Evolutionary conservation across 768 basidiomycete genomes (phyloP).

Genomic region (Pleurotus platypus): DNA sequence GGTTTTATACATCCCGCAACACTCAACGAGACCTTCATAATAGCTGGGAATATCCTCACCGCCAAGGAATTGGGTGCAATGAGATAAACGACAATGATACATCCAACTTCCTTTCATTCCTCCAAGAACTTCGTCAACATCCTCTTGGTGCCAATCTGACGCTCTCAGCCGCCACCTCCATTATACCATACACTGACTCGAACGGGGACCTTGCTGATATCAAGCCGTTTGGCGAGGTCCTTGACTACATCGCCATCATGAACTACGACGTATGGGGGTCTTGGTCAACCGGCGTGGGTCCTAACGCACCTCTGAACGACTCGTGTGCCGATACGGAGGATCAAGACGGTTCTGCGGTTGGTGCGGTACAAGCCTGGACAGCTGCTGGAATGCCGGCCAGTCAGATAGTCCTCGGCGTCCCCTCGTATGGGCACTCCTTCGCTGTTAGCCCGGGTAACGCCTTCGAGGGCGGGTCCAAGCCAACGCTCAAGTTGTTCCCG

Average conservation of each 20-base stretch:
- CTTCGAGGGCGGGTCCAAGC: conserved; percentile 22
- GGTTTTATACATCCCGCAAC: too few species aligned
- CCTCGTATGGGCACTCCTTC: conserved; percentile 82
- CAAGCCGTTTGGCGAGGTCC: conserved; percentile 54
- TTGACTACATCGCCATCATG: conserved; percentile 46
- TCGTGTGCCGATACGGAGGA: conserved; percentile 57
- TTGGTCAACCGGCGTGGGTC: conserved; percentile 56
- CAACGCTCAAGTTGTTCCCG: conserved; percentile 45
- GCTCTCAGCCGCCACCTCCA: conserved; percentile 31
- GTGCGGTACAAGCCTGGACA: conserved; percentile 73
- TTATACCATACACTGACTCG: conserved; percentile 23
- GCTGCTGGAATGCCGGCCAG: conserved; percentile 70
- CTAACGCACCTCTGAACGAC: conserved; percentile 83
- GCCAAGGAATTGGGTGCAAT: conserved; percentile 59
- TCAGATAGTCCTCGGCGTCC: conserved; percentile 78
- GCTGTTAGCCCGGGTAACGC: conserved; percentile 34
- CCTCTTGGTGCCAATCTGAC: conserved; percentile 44
- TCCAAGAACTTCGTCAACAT: conserved; percentile 53
- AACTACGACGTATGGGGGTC: conserved; percentile 54
- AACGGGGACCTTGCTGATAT: conserved; percentile 59
- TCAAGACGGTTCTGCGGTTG: conserved; percentile 72
- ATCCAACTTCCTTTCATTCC: conserved; percentile 64
- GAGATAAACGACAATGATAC: conserved; percentile 45
- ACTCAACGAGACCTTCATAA: not conserved
- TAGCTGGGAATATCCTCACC: conserved; percentile 76